These are phyloP conservation scores for Murraya koenigii DNA, from an alignment of 345 rosid genomes.

Conservation along the genomic window DNA sequence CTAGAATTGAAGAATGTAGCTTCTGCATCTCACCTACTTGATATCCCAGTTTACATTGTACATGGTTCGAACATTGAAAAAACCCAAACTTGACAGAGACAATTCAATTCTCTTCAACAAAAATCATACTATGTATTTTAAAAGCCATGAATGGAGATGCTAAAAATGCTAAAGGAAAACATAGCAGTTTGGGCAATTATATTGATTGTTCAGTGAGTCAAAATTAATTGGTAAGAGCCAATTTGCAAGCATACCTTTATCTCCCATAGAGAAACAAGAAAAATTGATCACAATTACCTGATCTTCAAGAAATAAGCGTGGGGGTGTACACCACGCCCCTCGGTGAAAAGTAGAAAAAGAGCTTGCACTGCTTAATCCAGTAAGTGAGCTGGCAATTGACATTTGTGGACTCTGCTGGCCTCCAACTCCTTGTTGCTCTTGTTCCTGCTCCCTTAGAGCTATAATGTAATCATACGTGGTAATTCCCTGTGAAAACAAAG, in stretches of 20 bases:
- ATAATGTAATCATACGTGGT: conserved; percentile 97
- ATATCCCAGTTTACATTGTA: background rate
- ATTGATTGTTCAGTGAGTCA: background rate
- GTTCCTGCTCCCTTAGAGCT: conserved; percentile 96
- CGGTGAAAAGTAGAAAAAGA: conserved; percentile 90
- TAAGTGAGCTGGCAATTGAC: conserved; percentile 94
- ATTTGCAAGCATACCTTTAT: background rate
- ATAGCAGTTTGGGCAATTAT: background rate
- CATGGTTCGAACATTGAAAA: background rate
- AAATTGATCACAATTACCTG: conserved; percentile 48
- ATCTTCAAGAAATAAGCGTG: conserved; percentile 90
- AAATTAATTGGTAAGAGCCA: background rate
- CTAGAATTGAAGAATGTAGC: background rate
- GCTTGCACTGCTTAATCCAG: conserved; percentile 96
- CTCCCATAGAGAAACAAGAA: background rate
- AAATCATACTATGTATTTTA: background rate
- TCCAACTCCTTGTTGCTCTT: conserved; percentile 82
- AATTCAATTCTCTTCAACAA: background rate
- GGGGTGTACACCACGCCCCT: conserved; percentile 99
- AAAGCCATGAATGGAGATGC: background rate
- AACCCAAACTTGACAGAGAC: background rate
- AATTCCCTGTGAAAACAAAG: conserved; percentile 61
- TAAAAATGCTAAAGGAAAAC: too few species aligned
- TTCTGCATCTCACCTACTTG: background rate
- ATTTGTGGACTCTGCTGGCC: conserved; percentile 94